Conservation (phyloP, 257 asterid species). For the Dorcoceras hygrometricum region DNA sequence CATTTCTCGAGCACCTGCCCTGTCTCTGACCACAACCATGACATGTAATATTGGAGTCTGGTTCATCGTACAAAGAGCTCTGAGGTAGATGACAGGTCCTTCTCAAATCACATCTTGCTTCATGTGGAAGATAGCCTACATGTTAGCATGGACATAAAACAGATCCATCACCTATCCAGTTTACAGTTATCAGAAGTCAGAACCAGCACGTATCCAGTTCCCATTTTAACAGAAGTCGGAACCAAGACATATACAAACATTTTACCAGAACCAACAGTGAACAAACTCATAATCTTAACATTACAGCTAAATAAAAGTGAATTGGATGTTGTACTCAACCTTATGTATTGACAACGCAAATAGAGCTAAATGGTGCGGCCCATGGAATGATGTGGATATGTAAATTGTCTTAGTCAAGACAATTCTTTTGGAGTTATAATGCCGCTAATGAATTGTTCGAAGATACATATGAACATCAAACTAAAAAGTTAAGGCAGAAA, state of each 20-base stretch:
- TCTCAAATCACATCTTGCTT: constrained; percentile 26
- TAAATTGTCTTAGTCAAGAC: background rate
- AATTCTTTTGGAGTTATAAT: background rate
- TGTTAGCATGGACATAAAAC: constrained; percentile 15
- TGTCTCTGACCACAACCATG: constrained; percentile 27
- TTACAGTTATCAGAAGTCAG: background rate
- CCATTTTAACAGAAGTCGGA: background rate
- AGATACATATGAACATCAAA: background rate
- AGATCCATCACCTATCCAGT: background rate
- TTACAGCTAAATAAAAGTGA: background rate
- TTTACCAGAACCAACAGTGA: background rate
- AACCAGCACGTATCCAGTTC: no score
- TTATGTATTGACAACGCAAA: background rate
- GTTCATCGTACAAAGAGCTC: constrained; percentile 34
- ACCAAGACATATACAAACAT: no score
- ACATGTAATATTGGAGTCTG: constrained; percentile 28
- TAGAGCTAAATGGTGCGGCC: background rate
- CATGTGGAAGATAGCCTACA: constrained; percentile 38
- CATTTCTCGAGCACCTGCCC: constrained; percentile 39
- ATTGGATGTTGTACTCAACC: background rate
- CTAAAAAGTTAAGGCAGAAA: background rate
- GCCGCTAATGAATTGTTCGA: background rate
- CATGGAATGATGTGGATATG: background rate
- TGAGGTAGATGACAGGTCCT: constrained; percentile 26
- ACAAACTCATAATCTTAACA: background rate